A percentile compares a stretch with the other conserved stretches of the same genome.
These are phyloP conservation scores for Ceratobasidium sp. DNA, from an alignment of 1,284 basidiomycete genomes.

Conservation along the genomic window DNA sequence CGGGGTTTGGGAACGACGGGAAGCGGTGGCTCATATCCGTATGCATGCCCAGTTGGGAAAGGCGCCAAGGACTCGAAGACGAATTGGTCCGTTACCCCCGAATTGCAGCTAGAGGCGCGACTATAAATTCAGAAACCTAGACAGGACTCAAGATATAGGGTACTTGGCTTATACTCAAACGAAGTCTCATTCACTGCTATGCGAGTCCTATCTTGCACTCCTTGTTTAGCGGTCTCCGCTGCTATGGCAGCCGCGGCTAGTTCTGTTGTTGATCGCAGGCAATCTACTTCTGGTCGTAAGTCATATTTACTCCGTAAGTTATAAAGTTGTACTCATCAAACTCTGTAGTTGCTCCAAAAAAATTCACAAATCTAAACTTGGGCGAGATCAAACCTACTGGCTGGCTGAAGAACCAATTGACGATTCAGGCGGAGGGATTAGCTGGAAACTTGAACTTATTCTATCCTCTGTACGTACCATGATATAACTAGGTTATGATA, in stretches of 20 bases:
- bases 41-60: not conserved
- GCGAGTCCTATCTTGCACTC: not conserved
- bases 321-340: not conserved
- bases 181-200: not conserved
- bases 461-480: conserved; percentile 29
- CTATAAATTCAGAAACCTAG: not conserved
- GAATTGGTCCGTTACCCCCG: not conserved
- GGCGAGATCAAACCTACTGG: conserved; percentile 41
- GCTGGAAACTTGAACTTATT: conserved; percentile 38
- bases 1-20: not conserved
- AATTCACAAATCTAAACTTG: conserved; percentile 21
- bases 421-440: conserved; percentile 33
- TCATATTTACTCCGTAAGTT: not conserved
- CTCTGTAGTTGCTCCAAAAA: conserved; percentile 27
- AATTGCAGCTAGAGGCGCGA: not conserved
- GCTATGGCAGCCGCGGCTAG: not conserved
- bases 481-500: not conserved
- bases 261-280: not conserved
- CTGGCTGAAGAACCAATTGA: conserved; percentile 38
- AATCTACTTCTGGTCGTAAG: conserved; percentile 15
- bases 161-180: not conserved
- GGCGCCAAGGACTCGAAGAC: not conserved
- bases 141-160: not conserved
- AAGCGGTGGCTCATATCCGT: not conserved
- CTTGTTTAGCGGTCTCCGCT: not conserved